These are phyloP conservation scores for Marasmius fiardii DNA, from an alignment of 1,284 basidiomycete species.

Conservation along the genomic window DNA sequence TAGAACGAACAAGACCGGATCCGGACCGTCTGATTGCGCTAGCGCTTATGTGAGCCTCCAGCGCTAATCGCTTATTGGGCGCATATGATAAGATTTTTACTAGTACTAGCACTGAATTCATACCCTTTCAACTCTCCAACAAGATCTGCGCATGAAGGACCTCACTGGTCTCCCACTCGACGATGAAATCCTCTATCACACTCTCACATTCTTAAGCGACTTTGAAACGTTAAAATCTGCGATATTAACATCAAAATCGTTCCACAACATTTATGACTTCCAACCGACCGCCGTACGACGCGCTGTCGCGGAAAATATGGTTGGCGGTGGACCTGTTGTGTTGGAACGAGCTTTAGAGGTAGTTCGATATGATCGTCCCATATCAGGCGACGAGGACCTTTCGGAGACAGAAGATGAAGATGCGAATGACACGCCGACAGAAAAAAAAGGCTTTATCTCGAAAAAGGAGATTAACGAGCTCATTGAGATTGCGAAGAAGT, in stretches of 20 bases:
- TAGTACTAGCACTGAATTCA: too few relatives aligned
- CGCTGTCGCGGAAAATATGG: slow-evolving; percentile 22
- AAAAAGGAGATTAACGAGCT: slow-evolving; percentile 1
- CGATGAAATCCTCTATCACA: slow-evolving; percentile 22
- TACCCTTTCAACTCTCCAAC: too few relatives aligned
- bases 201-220: slow-evolving; percentile 20
- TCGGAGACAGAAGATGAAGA: slow-evolving; percentile 2
- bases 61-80: too few relatives aligned
- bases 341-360: slow-evolving; percentile 23
- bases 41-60: too few relatives aligned
- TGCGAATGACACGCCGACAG: background rate
- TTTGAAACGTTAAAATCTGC: slow-evolving; percentile 19
- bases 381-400: background rate
- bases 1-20: too few relatives aligned
- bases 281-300: slow-evolving; percentile 23
- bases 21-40: too few relatives aligned
- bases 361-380: slow-evolving; percentile 15
- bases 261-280: slow-evolving; percentile 19
- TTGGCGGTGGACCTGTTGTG: slow-evolving; percentile 24
- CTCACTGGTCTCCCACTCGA: slow-evolving; percentile 3
- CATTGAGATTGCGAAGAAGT: slow-evolving; percentile 18
- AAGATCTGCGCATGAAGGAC: slow-evolving; percentile 1
- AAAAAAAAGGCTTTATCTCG: background rate
- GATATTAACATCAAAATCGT: slow-evolving; percentile 20
- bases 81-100: too few relatives aligned